A percentile compares a stretch with the other conserved stretches of the same genome.
phyloP scores from a whole-genome alignment of 345 rosid species.

The Lepidium africanum region DNA sequence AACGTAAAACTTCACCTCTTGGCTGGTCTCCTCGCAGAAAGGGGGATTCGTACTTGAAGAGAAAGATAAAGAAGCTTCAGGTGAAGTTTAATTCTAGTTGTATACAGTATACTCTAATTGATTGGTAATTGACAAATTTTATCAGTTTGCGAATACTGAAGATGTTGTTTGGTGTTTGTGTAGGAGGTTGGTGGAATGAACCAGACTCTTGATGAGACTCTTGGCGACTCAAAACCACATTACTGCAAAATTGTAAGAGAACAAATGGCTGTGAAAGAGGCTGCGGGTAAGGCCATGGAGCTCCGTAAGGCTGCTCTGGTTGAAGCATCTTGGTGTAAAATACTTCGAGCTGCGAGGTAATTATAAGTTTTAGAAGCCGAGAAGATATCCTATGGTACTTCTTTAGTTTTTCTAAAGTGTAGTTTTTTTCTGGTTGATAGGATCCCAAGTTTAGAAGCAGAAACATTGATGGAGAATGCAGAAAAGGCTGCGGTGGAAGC shows the following conservation, averaged over 20 bases:
- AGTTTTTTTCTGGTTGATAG: conserved; percentile 25
- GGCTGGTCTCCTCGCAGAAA: conserved; percentile 85
- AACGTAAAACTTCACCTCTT: conserved; percentile 69
- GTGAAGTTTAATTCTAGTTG: conserved; percentile 26
- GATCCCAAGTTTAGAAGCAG: conserved; percentile 76
- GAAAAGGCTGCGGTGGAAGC: conserved; percentile 79
- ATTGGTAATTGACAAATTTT: neutral
- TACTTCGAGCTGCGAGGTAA: conserved; percentile 87
- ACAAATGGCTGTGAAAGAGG: conserved; percentile 86
- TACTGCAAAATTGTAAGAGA: conserved; percentile 80
- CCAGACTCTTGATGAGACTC: conserved; percentile 83
- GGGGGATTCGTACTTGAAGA: conserved; percentile 70
- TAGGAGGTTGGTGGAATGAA: conserved; percentile 94
- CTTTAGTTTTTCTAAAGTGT: neutral
- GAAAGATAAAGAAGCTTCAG: conserved; percentile 91
- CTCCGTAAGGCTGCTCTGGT: conserved; percentile 87
- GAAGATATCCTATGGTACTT: neutral
- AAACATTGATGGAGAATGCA: conserved; percentile 44
- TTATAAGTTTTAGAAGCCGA: neutral
- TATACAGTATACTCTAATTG: neutral
- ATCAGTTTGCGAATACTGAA: neutral
- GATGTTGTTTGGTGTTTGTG: conserved; percentile 6
- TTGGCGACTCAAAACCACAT: conserved; percentile 84
- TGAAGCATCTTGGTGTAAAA: conserved; percentile 93
- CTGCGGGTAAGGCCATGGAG: conserved; percentile 79